These are phyloP conservation scores for Triticum turgidum DNA, from an alignment of 176 grass and related monocot genomes.

Conservation along the genomic window DNA sequence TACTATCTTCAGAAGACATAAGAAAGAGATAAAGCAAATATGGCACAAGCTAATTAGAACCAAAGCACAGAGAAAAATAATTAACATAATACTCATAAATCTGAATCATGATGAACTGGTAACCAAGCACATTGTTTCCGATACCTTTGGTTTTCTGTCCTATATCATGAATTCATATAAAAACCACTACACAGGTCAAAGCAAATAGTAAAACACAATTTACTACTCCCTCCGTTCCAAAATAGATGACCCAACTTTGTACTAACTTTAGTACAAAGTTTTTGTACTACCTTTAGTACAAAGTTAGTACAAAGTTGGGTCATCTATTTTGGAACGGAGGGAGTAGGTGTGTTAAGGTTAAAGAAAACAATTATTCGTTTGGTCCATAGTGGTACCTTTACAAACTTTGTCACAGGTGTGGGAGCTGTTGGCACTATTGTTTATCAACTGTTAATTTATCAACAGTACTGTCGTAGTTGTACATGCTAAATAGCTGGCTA, in stretches of 20 bases:
- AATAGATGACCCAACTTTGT: too few species aligned
- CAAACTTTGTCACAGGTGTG: not conserved
- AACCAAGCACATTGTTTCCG: not conserved
- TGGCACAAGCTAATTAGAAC: not conserved
- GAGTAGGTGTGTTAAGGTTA: not conserved
- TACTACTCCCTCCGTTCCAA: not conserved
- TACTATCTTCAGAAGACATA: not conserved
- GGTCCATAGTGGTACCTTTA: not conserved
- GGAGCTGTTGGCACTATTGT: not conserved
- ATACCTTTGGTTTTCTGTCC: not conserved
- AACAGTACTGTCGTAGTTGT: not conserved
- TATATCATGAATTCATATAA: not conserved
- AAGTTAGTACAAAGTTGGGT: too few species aligned
- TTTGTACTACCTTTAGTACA: too few species aligned
- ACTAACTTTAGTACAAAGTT: too few species aligned
- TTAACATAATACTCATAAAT: not conserved
- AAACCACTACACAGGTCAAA: not conserved
- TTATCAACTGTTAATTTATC: not conserved
- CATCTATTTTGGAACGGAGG: too few species aligned
- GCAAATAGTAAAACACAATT: not conserved
- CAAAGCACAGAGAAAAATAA: not conserved
- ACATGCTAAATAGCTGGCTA: not conserved
- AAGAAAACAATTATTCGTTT: not conserved
- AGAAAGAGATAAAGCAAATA: not conserved
- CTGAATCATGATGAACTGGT: not conserved